phyloP scores from a whole-genome alignment of 768 basidiomycete genomes.

The Leccinum sublutescens region DNA sequence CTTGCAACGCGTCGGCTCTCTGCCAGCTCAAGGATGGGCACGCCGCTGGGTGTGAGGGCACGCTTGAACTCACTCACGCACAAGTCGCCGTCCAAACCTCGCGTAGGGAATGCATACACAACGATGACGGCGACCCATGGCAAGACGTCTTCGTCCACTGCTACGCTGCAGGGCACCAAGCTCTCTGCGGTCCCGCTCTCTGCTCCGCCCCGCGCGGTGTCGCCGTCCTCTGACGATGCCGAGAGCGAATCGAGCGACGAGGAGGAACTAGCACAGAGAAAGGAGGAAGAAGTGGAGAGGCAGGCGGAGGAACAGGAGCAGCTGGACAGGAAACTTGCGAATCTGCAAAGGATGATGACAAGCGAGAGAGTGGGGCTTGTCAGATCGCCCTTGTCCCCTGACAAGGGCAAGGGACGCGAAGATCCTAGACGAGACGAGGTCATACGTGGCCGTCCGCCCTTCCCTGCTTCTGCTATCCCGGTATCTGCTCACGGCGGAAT shows the following conservation, averaged over 20 bases:
- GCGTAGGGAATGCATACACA: slow-evolving; percentile 9
- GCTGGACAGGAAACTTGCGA: slow-evolving; percentile 63
- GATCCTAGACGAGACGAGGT: slow-evolving; percentile 21
- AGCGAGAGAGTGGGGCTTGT: slow-evolving; percentile 73
- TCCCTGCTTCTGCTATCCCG: slow-evolving; percentile 17
- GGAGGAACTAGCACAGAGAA: slow-evolving; percentile 48
- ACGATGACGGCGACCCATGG: slow-evolving; percentile 16
- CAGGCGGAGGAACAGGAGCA: slow-evolving; percentile 65
- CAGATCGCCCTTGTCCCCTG: slow-evolving; percentile 31
- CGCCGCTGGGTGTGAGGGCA: slow-evolving; percentile 66
- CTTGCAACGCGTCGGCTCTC: slow-evolving; percentile 27
- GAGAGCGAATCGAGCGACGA: slow-evolving; percentile 60
- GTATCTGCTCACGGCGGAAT: neutral
- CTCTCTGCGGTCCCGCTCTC: slow-evolving; percentile 25
- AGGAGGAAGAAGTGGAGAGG: slow-evolving; percentile 69
- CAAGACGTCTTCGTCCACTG: slow-evolving; percentile 62
- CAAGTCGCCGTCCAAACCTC: slow-evolving; percentile 42
- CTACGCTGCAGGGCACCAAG: slow-evolving; percentile 59
- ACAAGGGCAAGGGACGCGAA: slow-evolving; percentile 38
- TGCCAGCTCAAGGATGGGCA: slow-evolving; percentile 44
- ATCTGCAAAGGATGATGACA: slow-evolving; percentile 71
- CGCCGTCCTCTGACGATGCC: slow-evolving; percentile 53
- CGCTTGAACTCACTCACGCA: slow-evolving; percentile 67
- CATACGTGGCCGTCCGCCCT: slow-evolving; percentile 43
- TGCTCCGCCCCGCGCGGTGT: slow-evolving; percentile 39